Conservation (phyloP, 1,284 basidiomycete genomes). For the Pseudozyma sp. region DNA sequence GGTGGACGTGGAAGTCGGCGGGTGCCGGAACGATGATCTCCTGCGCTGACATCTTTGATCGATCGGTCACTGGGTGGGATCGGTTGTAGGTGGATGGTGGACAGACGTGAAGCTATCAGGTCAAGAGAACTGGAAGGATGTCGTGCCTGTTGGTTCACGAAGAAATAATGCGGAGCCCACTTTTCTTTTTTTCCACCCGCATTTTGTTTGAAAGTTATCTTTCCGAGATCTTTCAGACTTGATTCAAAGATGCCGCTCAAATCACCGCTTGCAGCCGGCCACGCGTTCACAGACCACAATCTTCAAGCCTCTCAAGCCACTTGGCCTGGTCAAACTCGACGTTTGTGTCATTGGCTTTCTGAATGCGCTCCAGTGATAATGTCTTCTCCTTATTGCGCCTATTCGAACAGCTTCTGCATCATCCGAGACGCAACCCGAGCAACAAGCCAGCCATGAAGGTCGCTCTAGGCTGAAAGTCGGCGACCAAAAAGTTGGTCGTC, state of each 20-base stretch:
- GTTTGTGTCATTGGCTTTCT: too few species aligned
- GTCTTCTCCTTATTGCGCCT: too few species aligned
- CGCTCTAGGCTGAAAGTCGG: conserved; percentile 84
- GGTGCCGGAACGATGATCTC: conserved; percentile 56
- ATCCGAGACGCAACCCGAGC: conserved; percentile 72
- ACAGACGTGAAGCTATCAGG: neutral
- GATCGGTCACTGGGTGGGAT: too few species aligned
- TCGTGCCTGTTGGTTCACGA: conserved; percentile 13
- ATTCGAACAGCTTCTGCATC: conserved; percentile 18
- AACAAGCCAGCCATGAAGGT: conserved; percentile 72
- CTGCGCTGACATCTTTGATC: conserved; percentile 20
- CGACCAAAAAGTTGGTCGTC: conserved; percentile 85
- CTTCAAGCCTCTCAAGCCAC: neutral
- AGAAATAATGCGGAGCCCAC: conserved; percentile 20
- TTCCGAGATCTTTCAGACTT: neutral
- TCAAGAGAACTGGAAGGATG: conserved; percentile 3
- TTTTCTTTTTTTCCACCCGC: conserved; percentile 7
- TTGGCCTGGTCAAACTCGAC: too few species aligned
- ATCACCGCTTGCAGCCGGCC: conserved; percentile 7
- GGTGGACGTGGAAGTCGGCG: conserved; percentile 88
- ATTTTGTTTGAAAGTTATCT: neutral
- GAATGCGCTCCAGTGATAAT: too few species aligned
- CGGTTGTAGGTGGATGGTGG: neutral
- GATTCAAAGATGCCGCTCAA: conserved; percentile 11
- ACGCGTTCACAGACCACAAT: neutral